Evolutionary conservation across 352 stramenopile genomes (phyloP).

Genomic region (Pythium chondricola): DNA sequence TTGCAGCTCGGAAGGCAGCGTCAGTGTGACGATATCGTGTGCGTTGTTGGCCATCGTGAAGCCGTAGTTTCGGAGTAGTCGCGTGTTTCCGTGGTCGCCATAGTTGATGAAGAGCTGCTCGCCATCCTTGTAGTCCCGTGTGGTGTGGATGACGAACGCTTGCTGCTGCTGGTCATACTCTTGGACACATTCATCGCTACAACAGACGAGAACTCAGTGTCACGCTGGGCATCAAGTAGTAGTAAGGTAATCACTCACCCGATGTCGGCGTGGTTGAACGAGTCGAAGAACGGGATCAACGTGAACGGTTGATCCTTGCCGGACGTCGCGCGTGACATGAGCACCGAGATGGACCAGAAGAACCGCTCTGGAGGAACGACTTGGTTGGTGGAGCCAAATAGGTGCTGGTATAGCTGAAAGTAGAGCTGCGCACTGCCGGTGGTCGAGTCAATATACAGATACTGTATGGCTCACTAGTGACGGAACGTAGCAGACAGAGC

Average conservation of each 20-base stretch:
- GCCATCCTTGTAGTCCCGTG: slow-evolving; percentile 38
- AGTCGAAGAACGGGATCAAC: slow-evolving; percentile 84
- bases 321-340: slow-evolving; percentile 78
- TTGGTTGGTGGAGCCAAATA: slow-evolving; percentile 51
- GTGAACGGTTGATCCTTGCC: slow-evolving; percentile 69
- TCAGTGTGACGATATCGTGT: slow-evolving; percentile 34
- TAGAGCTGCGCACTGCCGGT: slow-evolving; percentile 50
- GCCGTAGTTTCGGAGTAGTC: slow-evolving; percentile 77
- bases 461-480: neutral
- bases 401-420: slow-evolving; percentile 56
- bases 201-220: neutral
- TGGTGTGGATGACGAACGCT: slow-evolving; percentile 61
- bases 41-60: slow-evolving; percentile 42
- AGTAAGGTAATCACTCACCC: too few relatives aligned
- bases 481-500: too few relatives aligned
- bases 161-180: slow-evolving; percentile 45
- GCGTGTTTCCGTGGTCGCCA: slow-evolving; percentile 54
- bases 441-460: neutral
- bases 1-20: slow-evolving; percentile 32
- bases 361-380: slow-evolving; percentile 57
- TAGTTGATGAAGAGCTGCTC: slow-evolving; percentile 85
- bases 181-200: slow-evolving; percentile 61
- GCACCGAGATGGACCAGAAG: slow-evolving; percentile 75
- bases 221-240: neutral
- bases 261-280: slow-evolving; percentile 70